phyloP scores from a whole-genome alignment of 2,329 filamentous ascomycete species.

The Fusarium phyllophilum region DNA sequence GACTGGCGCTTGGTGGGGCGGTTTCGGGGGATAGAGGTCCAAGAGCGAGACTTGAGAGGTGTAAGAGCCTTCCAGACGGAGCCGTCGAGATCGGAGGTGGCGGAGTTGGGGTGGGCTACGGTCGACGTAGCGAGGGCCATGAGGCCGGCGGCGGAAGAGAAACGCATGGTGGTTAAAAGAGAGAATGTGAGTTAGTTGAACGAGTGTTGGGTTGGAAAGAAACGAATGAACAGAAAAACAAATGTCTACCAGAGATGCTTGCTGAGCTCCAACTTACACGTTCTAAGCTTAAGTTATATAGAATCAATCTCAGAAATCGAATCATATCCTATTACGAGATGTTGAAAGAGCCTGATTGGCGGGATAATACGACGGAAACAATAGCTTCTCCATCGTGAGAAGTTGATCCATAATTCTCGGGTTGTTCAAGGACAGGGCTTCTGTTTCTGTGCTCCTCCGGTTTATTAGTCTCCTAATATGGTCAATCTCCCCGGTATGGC shows the following conservation, averaged over 20 bases:
- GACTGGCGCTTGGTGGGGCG: constrained; percentile 44
- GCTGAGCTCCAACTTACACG: not conserved
- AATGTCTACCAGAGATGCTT: constrained; percentile 25
- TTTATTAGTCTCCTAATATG: not conserved
- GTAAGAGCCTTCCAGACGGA: constrained; percentile 44
- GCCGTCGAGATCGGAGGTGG: constrained; percentile 43
- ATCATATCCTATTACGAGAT: not conserved
- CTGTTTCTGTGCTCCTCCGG: not conserved
- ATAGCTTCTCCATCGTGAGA: not conserved
- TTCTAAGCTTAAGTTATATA: constrained; percentile 8
- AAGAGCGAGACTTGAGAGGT: constrained; percentile 25
- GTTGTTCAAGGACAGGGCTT: not conserved
- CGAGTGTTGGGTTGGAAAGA: constrained; percentile 1
- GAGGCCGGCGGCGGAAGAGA: constrained; percentile 32
- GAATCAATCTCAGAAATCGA: not conserved
- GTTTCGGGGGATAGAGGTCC: constrained; percentile 26
- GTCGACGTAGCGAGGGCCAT: constrained; percentile 40
- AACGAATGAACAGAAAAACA: constrained; percentile 5
- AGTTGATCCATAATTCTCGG: not conserved
- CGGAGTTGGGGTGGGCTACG: constrained; percentile 27
- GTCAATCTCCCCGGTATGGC: not conserved
- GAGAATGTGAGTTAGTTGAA: not conserved
- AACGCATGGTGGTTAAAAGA: constrained; percentile 38
- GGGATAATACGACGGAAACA: constrained; percentile 7
- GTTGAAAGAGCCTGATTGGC: not conserved